Evolutionary conservation across 306 rosid species (phyloP).

Genomic region (Leucaena leucocephala): DNA sequence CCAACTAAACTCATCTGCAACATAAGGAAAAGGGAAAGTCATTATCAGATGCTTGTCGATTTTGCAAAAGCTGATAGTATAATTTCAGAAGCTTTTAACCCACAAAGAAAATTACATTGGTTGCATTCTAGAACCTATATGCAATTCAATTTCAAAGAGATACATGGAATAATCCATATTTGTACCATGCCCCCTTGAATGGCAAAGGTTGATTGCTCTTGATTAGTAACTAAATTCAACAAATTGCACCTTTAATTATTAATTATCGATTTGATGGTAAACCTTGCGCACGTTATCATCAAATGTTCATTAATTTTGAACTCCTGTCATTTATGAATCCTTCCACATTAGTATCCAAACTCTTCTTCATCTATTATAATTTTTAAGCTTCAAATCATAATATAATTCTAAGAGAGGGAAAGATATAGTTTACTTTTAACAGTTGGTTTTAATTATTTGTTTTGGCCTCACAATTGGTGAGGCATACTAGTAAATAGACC

Average conservation of each 20-base stretch:
- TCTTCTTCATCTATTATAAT: neutral
- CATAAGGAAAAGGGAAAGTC: constrained; percentile 33
- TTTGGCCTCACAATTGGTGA: constrained; percentile 3
- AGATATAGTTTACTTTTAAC: neutral
- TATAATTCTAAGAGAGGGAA: neutral
- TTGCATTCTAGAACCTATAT: constrained; percentile 21
- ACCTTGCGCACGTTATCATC: too few relatives aligned
- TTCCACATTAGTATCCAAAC: neutral
- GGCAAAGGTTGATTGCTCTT: neutral
- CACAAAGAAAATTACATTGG: constrained; percentile 24
- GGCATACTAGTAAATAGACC: neutral
- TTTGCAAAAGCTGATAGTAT: constrained; percentile 18
- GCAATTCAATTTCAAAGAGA: neutral
- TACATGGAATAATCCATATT: neutral
- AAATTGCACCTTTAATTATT: too few relatives aligned
- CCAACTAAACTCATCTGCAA: constrained; percentile 90
- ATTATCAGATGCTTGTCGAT: constrained; percentile 18
- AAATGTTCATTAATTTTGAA: too few relatives aligned
- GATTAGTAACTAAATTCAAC: neutral
- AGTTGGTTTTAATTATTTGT: neutral
- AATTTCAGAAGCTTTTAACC: constrained; percentile 26
- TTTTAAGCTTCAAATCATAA: constrained; percentile 6
- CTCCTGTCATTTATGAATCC: too few relatives aligned
- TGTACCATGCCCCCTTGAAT: neutral
- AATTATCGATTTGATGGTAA: too few relatives aligned